Conservation (phyloP, 164 flowering plant genomes). For the Annona squamosa region DNA sequence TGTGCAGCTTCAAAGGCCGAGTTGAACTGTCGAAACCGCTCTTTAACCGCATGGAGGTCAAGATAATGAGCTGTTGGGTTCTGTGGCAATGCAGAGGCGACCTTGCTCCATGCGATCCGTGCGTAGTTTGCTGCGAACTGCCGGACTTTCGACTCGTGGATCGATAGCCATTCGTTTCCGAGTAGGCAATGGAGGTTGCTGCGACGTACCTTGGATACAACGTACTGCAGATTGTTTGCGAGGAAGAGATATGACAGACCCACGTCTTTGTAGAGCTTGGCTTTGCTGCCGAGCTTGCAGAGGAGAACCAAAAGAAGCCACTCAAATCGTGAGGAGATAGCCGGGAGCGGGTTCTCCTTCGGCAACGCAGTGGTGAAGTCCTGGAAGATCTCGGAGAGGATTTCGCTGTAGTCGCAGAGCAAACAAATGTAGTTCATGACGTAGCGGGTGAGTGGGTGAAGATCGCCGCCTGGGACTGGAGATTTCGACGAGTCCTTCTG, state of each 20-base stretch:
- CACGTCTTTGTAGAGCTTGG: slow-evolving; percentile 43
- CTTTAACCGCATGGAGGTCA: slow-evolving; percentile 27
- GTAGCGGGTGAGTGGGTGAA: slow-evolving; percentile 45
- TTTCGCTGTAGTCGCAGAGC: slow-evolving; percentile 42
- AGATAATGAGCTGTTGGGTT: slow-evolving; percentile 17
- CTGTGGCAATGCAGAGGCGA: slow-evolving; percentile 31
- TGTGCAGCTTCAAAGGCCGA: slow-evolving; percentile 38
- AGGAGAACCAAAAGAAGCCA: slow-evolving; percentile 58
- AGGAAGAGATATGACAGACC: slow-evolving; percentile 51
- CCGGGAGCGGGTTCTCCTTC: slow-evolving; percentile 10
- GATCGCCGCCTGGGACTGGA: slow-evolving; percentile 37
- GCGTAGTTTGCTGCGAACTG: slow-evolving; percentile 47
- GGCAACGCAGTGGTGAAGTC: slow-evolving; percentile 8
- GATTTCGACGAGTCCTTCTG: slow-evolving; percentile 47
- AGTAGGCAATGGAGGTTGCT: slow-evolving; percentile 44
- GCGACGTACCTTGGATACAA: slow-evolving; percentile 30
- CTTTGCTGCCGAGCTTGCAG: slow-evolving; percentile 56
- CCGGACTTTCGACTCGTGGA: slow-evolving; percentile 37
- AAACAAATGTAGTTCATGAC: slow-evolving; percentile 43
- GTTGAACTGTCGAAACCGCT: slow-evolving; percentile 35
- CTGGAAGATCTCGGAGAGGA: slow-evolving; percentile 36
- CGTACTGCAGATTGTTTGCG: slow-evolving; percentile 56
- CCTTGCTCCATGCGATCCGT: slow-evolving; percentile 47
- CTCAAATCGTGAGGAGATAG: slow-evolving; percentile 28
- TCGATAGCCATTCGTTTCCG: slow-evolving; percentile 52